phyloP scores from a whole-genome alignment of 192 early-diverging fungal species.

The Gaertneriomyces sp. region DNA sequence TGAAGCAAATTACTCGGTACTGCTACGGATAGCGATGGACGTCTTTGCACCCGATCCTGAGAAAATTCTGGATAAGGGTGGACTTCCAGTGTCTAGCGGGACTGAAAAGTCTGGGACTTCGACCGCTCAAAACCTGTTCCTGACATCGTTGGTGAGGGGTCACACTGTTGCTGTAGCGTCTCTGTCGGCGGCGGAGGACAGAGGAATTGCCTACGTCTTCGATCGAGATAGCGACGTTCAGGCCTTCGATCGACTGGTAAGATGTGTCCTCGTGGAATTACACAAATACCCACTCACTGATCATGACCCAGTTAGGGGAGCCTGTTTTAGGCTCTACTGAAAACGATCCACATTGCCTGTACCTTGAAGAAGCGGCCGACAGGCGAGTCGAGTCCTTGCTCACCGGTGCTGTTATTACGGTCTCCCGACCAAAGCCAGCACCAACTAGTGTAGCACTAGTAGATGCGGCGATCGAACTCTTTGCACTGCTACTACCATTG shows the following conservation, averaged over 20 bases:
- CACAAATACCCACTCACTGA: background rate
- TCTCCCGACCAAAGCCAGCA: conserved; percentile 20
- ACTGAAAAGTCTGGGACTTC: conserved; percentile 3
- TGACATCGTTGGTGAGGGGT: conserved; percentile 38
- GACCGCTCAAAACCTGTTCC: conserved; percentile 12
- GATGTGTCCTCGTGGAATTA: conserved; percentile 3
- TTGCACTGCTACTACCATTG: conserved; percentile 68
- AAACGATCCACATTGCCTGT: conserved; percentile 55
- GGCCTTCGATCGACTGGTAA: conserved; percentile 42
- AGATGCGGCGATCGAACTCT: conserved; percentile 77
- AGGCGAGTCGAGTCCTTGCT: background rate
- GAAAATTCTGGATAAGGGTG: conserved; percentile 20
- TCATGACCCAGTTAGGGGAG: conserved; percentile 49
- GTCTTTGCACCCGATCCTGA: conserved; percentile 51
- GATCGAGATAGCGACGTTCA: conserved; percentile 38
- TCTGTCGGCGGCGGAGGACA: conserved; percentile 31
- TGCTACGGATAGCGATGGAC: conserved; percentile 36
- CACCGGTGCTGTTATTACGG: conserved; percentile 1
- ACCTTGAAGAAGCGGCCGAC: conserved; percentile 13
- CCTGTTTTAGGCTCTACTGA: conserved; percentile 57
- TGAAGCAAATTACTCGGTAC: conserved; percentile 37
- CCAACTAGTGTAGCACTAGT: conserved; percentile 52
- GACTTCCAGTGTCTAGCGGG: background rate
- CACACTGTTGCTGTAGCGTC: conserved; percentile 23
- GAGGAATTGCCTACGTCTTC: conserved; percentile 27